Percentiles rank a stretch among this genome's conserved stretches.
Evolutionary conservation across 225 moss, liverwort and hornwort species (phyloP).

Genomic region (Pseudoscleropodium purum): DNA sequence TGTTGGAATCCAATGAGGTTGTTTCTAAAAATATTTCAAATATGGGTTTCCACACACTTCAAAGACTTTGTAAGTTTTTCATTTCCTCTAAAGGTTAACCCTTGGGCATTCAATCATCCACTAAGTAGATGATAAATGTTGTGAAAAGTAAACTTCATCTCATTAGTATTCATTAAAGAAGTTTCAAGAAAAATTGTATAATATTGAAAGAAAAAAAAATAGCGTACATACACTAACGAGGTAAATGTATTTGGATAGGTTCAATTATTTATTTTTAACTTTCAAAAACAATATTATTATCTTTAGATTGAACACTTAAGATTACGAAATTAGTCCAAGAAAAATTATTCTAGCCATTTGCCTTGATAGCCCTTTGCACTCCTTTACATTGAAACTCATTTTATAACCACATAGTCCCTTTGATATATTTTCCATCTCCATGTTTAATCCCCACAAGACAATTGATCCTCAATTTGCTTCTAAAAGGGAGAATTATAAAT

Average conservation of each 20-base stretch:
- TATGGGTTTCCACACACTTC: rapidly evolving
- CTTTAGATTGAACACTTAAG: neutral
- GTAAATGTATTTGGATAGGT: neutral
- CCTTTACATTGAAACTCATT: neutral
- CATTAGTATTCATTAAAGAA: neutral
- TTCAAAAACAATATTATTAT: neutral
- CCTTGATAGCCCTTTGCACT: neutral
- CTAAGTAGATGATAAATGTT: neutral
- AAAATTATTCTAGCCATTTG: neutral
- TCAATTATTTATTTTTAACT: neutral
- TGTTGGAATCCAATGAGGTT: rapidly evolving
- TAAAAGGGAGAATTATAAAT: neutral
- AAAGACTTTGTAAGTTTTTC: rapidly evolving
- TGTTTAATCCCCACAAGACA: neutral
- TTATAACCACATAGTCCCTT: rapidly evolving
- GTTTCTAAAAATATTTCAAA: neutral
- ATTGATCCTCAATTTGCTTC: neutral
- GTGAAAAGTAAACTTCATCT: neutral
- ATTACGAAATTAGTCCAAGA: neutral
- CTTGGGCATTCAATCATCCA: neutral
- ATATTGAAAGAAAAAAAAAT: neutral
- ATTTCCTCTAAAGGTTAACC: rapidly evolving
- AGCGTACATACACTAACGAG: neutral
- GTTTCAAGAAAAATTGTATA: neutral
- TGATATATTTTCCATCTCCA: neutral